These are phyloP conservation scores for Sordariomycetes sp. DNA, from an alignment of 2,329 filamentous ascomycete genomes.

Conservation along the genomic window DNA sequence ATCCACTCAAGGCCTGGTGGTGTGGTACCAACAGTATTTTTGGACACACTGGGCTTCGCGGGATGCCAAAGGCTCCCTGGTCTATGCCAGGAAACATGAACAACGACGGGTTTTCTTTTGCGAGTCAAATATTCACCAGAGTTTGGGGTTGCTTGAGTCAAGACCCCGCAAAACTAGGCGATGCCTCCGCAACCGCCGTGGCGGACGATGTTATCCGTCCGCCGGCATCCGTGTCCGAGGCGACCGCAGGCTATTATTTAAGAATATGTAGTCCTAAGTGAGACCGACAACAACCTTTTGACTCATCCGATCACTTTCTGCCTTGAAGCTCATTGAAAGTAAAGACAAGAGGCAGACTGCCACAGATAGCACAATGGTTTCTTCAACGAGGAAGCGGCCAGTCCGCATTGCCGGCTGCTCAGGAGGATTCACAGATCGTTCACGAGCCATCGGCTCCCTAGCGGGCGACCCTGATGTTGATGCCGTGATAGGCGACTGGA, in stretches of 20 bases:
- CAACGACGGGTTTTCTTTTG: too few relatives aligned
- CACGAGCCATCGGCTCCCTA: constrained; percentile 4
- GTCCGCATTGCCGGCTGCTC: constrained; percentile 9
- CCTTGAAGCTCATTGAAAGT: too few relatives aligned
- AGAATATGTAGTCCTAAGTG: not conserved
- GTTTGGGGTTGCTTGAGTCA: not conserved
- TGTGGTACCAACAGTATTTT: too few relatives aligned
- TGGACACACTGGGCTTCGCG: not conserved
- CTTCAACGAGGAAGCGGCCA: constrained; percentile 2
- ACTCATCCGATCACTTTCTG: not conserved
- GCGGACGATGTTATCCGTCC: constrained; percentile 1
- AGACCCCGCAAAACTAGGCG: not conserved
- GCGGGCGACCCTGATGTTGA: constrained; percentile 7
- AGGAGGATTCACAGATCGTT: constrained; percentile 8
- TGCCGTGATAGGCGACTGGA: constrained; percentile 5
- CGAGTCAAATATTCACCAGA: not conserved
- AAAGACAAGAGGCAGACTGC: not conserved
- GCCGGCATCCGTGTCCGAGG: not conserved
- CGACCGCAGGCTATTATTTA: not conserved
- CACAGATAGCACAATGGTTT: not conserved
- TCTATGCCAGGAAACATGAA: not conserved
- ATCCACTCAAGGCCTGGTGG: too few relatives aligned
- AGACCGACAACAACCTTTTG: not conserved
- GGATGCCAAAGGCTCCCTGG: not conserved
- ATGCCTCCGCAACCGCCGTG: not conserved